Percentiles rank a stretch among this genome's conserved stretches.
Conservation (phyloP, 2,329 filamentous ascomycete species). For the Alternaria sp. region DNA sequence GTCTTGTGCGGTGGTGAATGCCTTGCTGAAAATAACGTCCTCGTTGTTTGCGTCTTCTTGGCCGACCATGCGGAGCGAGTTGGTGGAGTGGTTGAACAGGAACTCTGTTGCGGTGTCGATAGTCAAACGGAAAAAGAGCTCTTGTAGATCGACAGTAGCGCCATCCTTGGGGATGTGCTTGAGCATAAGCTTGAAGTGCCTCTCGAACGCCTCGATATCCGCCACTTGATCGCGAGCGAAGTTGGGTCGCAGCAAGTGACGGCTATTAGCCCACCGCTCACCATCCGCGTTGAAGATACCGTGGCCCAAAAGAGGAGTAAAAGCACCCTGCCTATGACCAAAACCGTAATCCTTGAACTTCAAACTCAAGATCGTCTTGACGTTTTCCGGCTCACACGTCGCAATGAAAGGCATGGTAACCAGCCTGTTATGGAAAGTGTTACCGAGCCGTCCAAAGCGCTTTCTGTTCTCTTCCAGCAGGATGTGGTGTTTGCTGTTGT, state of each 20-base stretch:
- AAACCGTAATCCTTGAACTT: slow-evolving; percentile 57
- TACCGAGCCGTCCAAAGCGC: slow-evolving; percentile 33
- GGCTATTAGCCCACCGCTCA: slow-evolving; percentile 46
- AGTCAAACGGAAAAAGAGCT: slow-evolving; percentile 57
- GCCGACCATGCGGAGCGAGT: slow-evolving; percentile 40
- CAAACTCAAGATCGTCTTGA: slow-evolving; percentile 54
- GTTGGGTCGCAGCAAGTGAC: slow-evolving; percentile 60
- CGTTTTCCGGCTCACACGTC: slow-evolving; percentile 56
- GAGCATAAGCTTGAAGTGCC: slow-evolving; percentile 64
- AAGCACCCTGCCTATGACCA: slow-evolving; percentile 41
- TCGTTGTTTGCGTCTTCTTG: slow-evolving; percentile 38
- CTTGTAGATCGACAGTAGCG: slow-evolving; percentile 47
- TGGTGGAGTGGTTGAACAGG: slow-evolving; percentile 54
- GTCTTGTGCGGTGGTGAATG: slow-evolving; percentile 53
- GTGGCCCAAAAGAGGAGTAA: slow-evolving; percentile 52
- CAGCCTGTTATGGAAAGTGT: slow-evolving; percentile 51
- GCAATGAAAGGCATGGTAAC: slow-evolving; percentile 43
- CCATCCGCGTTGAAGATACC: slow-evolving; percentile 58
- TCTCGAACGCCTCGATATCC: slow-evolving; percentile 64
- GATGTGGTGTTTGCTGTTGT: slow-evolving; percentile 43
- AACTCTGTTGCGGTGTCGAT: slow-evolving; percentile 60
- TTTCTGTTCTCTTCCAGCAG: slow-evolving; percentile 27
- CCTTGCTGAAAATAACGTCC: slow-evolving; percentile 49
- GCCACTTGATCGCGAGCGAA: slow-evolving; percentile 61
- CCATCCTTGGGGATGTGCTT: slow-evolving; percentile 64